Conservation (phyloP, 2,329 filamentous ascomycete species). For the Cercospora brassicicola region DNA sequence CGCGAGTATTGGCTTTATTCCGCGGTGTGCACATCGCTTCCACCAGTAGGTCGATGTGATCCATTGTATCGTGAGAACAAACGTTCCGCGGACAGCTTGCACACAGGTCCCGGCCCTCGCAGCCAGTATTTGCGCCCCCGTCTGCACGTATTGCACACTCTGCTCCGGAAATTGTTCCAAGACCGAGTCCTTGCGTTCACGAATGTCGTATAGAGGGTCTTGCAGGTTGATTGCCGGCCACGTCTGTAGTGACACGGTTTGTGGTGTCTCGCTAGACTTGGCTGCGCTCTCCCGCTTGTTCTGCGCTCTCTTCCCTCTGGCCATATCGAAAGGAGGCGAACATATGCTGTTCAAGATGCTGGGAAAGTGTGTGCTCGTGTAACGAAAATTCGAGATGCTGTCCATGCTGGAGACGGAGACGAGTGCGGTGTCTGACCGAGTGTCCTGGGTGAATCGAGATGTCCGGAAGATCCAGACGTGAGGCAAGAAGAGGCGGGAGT, state of each 20-base stretch:
- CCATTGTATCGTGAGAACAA: neutral
- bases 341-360: conserved; percentile 16
- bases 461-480: neutral
- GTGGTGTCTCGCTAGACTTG: neutral
- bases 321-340: conserved; percentile 2
- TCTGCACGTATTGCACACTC: neutral
- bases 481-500: neutral
- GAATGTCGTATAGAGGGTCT: neutral
- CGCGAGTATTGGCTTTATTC: neutral
- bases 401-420: neutral
- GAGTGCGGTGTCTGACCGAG: neutral
- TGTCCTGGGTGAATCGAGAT: neutral
- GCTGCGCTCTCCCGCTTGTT: neutral
- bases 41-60: conserved; percentile 13
- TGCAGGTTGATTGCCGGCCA: conserved; percentile 2
- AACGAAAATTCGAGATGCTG: neutral
- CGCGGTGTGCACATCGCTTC: neutral
- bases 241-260: neutral
- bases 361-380: conserved; percentile 5
- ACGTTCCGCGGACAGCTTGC: neutral
- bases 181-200: conserved; percentile 1
- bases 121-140: neutral
- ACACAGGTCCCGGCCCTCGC: neutral
- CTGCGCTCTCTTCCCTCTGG: neutral
- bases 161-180: neutral